Conservation (phyloP, 257 asterid species). For the Penstemon barbatus region DNA sequence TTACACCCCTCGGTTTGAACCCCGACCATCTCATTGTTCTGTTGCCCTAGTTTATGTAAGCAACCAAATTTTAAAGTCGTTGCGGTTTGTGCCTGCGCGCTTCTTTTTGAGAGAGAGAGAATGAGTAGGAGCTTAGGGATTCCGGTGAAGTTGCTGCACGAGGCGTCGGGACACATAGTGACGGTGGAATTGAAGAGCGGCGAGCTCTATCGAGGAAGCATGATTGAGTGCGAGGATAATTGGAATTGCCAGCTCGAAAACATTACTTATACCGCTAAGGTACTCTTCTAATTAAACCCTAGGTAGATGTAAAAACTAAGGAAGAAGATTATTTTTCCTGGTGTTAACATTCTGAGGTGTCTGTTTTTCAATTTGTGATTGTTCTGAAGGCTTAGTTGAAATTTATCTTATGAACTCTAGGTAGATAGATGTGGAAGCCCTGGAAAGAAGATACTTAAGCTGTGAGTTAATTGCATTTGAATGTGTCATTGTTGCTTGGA, state of each 20-base stretch:
- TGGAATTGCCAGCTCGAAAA: constrained; percentile 62
- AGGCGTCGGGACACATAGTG: constrained; percentile 90
- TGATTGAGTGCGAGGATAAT: constrained; percentile 73
- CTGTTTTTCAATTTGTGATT: not conserved
- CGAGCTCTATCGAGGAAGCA: constrained; percentile 89
- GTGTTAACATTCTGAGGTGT: not conserved
- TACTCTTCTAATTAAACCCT: constrained; percentile 16
- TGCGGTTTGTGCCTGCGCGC: too few species aligned
- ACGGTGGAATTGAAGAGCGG: constrained; percentile 94
- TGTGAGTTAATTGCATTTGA: not conserved
- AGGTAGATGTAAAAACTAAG: constrained; percentile 12
- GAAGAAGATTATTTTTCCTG: not conserved
- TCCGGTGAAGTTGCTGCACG: constrained; percentile 98
- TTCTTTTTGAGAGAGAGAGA: not conserved
- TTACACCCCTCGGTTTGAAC: too few species aligned
- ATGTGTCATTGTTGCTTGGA: not conserved
- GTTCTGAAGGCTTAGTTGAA: not conserved
- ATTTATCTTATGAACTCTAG: not conserved
- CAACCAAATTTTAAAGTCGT: too few species aligned
- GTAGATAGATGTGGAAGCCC: not conserved
- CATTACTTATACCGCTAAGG: constrained; percentile 65
- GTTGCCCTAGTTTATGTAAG: too few species aligned
- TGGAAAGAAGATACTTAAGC: not conserved
- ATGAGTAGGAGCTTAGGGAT: constrained; percentile 95
- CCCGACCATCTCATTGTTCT: too few species aligned